Evolutionary conservation across 345 rosid genomes (phyloP), one percentile per base, ranked within the genome.

Genomic region (Pugionium cornutum): DNA sequence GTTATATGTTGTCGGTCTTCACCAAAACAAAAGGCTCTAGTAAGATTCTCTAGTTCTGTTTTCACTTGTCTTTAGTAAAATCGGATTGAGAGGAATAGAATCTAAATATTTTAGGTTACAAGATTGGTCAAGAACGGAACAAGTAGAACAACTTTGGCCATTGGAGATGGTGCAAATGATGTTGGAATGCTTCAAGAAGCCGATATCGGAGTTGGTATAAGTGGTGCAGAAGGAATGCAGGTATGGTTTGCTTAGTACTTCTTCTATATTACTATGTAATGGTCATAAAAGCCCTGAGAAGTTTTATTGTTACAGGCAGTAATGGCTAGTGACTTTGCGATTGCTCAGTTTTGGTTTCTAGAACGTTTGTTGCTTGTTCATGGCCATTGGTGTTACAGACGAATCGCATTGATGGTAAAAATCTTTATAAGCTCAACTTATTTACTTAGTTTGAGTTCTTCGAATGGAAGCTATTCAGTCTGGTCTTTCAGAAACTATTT

Each of bases 181-280:
- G 96, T 88, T 27, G 84, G 97, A 34, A 92, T 92, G 99, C 83
- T 92, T 78, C 97, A 89, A 67, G 99, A 88, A 75, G 95, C 99
- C 41, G 97, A 92, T 75, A 86, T 92, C 31, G 99, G 99, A 69
- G 95, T 92, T 8, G 99, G 97, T 47, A 88, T 92, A 42, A 88
- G 90, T 25, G 97, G 99, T 44, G 90, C 80, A 6, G 99, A 92
- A 84, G 99, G 99, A 66, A 86, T 85, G 97, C 99, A 92, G 89
- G 97, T 92, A 27, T 3, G 0, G 28, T 68, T 26, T 44, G 0
- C 34, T 18, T 64, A 51, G 8, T 9, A 53, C 60, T 2, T 18
- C 39, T 41, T 37, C 1, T 53, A 2, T 53, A 18, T 45, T 74
- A 40, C 42, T 54, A 10, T 70, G 44, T 27, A 56, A 41, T 4